Evolutionary conservation across 148 eudicot genomes (phyloP), one percentile per base, ranked within the genome.

Genomic region (Fagopyrum esculentum): DNA sequence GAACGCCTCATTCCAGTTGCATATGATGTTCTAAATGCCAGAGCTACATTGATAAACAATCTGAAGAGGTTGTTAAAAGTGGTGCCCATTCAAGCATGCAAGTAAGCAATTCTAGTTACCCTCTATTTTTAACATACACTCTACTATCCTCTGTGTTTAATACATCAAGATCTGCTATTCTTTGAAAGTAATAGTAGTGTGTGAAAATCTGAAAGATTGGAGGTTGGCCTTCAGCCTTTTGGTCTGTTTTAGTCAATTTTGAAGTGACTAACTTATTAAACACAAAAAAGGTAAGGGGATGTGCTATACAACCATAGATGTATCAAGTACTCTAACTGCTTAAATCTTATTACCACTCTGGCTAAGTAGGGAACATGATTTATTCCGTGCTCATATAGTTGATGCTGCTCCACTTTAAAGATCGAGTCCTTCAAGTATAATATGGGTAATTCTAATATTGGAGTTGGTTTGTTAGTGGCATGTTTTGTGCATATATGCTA

Each of bases 11-110:
- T 92, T 81, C 99, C 97, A 70, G 45, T 89, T 79, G 97, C 99
- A 75, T 90, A 92, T 78, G 83, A 85, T 47, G 92, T 95, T 74
- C 77, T 86, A 44, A 95, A 95, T 83, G 91, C 97, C 52, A 89
- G 99, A 85, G 82, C 80, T 48, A 78, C 86, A 74, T 78, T 95
- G 82, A 86, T 90, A 73, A 95, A 92, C 89, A 89, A 95, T 88
- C 86, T 95, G 71, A 90, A 84, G 81, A 84, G 70, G 85, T 93
- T 95, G 72, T 78, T 92, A 77, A 92, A 89, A 87, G 94, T 90
- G 61, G 90, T 92, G 66, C 91, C 86, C 56, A 91, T 92, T 71
- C 86, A 85, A 74, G 93, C 97, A 35, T 95, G 99, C 96, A 92
- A 86, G 99, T 95, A 92, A 87, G 71, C 19, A 40, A 5, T 40